Evolutionary conservation across 2,329 filamentous ascomycete species (phyloP).

Genomic region (Exophiala aquamarina): DNA sequence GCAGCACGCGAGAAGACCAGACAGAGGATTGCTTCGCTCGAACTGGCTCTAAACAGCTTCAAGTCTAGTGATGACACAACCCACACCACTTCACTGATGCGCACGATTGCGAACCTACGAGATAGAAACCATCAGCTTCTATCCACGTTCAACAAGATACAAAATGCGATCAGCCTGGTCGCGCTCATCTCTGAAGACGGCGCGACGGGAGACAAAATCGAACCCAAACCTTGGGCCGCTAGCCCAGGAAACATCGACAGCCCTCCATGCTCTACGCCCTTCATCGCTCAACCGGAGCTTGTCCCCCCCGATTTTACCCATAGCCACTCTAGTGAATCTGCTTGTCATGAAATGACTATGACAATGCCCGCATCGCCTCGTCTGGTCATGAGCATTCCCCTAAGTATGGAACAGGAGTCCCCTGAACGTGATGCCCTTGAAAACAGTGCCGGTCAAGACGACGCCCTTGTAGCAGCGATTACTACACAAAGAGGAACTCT

Average conservation of each 20-base stretch:
- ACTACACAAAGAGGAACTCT: no score
- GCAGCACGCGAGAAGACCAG: constrained; percentile 22
- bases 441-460: not conserved
- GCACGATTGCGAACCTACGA: constrained; percentile 3
- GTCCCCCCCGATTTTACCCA: not conserved
- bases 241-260: not conserved
- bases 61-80: constrained; percentile 4
- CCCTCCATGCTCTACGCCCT: not conserved
- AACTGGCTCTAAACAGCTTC: constrained; percentile 5
- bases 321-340: not conserved
- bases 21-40: constrained; percentile 14
- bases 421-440: not conserved
- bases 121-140: constrained; percentile 2
- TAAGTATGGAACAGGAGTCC: not conserved
- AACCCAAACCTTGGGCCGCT: not conserved
- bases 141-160: constrained; percentile 8
- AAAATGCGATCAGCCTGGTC: constrained; percentile 7
- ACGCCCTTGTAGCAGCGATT: no score
- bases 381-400: not conserved
- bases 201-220: not conserved
- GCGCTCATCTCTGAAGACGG: constrained; percentile 1
- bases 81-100: constrained; percentile 3
- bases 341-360: not conserved
- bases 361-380: not conserved
- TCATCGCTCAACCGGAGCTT: not conserved